A percentile compares a stretch with the other conserved stretches of the same genome.
Conservation (phyloP, 2,329 filamentous ascomycete genomes). For the Xylaria sp. region DNA sequence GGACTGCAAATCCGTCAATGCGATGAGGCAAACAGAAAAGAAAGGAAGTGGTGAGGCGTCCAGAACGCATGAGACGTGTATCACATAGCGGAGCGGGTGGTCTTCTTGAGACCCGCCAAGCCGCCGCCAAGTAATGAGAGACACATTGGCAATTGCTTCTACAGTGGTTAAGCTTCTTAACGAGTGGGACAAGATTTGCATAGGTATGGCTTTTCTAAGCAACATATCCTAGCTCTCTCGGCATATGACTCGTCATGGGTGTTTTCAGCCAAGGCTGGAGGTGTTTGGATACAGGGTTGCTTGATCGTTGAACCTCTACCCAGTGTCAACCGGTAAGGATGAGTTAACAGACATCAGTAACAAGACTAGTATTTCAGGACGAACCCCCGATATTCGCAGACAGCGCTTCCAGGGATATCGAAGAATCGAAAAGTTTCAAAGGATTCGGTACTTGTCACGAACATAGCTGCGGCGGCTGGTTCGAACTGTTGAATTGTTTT, state of each 20-base stretch:
- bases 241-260: background rate
- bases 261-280: slow-evolving; percentile 17
- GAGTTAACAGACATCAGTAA: background rate
- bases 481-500: background rate
- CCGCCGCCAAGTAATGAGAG: slow-evolving; percentile 34
- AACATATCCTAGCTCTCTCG: slow-evolving; percentile 1
- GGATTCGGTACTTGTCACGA: background rate
- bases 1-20: slow-evolving; percentile 47
- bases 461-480: background rate
- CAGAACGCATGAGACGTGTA: slow-evolving; percentile 41
- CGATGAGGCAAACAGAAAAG: slow-evolving; percentile 36
- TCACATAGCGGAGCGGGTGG: slow-evolving; percentile 43
- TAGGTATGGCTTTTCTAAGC: slow-evolving; percentile 3
- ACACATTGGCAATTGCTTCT: slow-evolving; percentile 15
- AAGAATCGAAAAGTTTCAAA: background rate
- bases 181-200: slow-evolving; percentile 1
- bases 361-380: background rate
- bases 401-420: background rate
- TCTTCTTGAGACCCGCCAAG: slow-evolving; percentile 54
- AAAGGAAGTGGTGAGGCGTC: slow-evolving; percentile 27
- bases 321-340: slow-evolving; percentile 7
- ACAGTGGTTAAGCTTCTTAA: slow-evolving; percentile 18
- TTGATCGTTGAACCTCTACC: slow-evolving; percentile 11
- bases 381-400: background rate
- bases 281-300: slow-evolving; percentile 14